Evolutionary conservation across 176 grass and related monocot genomes (phyloP), one percentile per base, ranked within the genome.

Genomic region (Carex myosuroides): DNA sequence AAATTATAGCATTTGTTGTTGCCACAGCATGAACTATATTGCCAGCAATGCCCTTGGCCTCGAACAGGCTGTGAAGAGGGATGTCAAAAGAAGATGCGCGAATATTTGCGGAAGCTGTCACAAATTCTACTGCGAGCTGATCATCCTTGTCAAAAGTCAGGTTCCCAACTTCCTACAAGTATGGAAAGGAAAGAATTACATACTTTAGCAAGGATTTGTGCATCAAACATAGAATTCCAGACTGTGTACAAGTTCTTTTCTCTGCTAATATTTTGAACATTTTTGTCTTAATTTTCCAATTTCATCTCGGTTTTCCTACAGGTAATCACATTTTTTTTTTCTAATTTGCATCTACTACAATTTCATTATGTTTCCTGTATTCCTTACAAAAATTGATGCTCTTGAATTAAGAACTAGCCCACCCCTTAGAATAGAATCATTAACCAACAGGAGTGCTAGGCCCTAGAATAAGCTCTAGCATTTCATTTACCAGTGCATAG

Each of bases 21-120:
- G 96, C 96, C 54, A 99, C 96, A 73, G 96, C 96, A 93, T 99
- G 96, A 44, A 99, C 96, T 82, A 99, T 99, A 85, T 99, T 99
- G 10, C 96, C 96, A 88, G 96, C 96, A 88, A 99, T 91, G 84
- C 96, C 96, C 89, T 99, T 99, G 83, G 96, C 91, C 88, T 99
- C 96, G 44, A 99, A 99, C 67, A 99, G 88, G 53, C 93, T 99
- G 87, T 99, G 96, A 59, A 91, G 61, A 78, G 91, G 89, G 70
- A 99, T 99, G 55, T 93, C 96, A 87, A 99, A 99, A 60, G 93
- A 99, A 78, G 85, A 91, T 70, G 97, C 97, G 67, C 97, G 94
- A 56, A 99, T 99, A 92, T 99, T 99, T 48, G 97, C 97, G 6
- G 97, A 93, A 64, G 97, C 84, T 84, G 93, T 91, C 77, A 99